Conservation (phyloP, 2,329 filamentous ascomycete genomes). For the Chaetomium sp. region DNA sequence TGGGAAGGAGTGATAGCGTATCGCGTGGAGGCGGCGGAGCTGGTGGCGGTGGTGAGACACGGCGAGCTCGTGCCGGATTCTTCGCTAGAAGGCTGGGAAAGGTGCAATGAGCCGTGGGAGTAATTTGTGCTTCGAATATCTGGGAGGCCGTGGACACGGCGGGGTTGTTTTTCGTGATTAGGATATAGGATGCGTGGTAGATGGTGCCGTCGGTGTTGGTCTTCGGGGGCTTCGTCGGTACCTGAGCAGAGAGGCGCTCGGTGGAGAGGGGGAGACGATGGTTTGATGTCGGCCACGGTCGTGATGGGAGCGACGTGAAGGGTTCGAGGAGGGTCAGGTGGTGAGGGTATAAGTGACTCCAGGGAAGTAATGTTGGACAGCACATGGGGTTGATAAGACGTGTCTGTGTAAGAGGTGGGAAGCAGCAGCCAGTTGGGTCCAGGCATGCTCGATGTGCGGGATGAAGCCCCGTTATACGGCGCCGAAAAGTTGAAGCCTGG, state of each 20-base stretch:
- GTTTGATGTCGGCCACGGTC: background rate
- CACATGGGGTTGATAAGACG: background rate
- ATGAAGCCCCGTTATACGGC: background rate
- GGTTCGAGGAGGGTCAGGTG: background rate
- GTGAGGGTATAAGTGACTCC: background rate
- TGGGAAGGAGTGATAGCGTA: background rate
- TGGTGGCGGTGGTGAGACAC: background rate
- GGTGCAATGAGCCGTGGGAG: background rate
- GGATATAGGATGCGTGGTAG: background rate
- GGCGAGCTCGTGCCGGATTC: background rate
- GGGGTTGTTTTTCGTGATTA: background rate
- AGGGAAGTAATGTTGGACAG: slow-evolving; percentile 7
- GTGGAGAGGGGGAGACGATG: background rate
- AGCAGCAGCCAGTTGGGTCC: background rate
- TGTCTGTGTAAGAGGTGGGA: background rate
- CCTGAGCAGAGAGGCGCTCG: background rate
- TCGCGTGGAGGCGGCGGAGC: background rate
- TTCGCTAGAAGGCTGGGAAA: background rate
- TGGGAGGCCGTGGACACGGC: slow-evolving; percentile 10
- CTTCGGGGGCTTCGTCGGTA: background rate
- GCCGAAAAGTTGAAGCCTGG: background rate
- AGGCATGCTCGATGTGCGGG: background rate
- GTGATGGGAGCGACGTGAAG: background rate
- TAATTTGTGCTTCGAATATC: slow-evolving; percentile 9
- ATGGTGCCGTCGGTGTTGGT: background rate